Percentiles rank a stretch among this genome's conserved stretches.
Conservation (phyloP, 345 rosid species). For the Euclidium syriacum region DNA sequence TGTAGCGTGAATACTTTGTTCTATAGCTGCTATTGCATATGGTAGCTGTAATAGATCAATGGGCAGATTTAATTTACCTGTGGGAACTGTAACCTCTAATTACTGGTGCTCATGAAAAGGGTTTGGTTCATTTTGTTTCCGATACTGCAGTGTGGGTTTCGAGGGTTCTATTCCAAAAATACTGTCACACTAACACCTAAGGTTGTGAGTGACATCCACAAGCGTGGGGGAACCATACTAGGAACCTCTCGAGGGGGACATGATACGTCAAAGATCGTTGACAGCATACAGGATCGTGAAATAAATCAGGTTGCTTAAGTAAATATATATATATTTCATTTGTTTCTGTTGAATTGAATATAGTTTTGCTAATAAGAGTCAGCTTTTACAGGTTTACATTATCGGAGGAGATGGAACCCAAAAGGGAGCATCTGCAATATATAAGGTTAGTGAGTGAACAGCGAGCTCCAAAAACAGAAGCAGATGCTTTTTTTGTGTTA, state of each 20-base stretch:
- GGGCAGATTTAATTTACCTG: neutral
- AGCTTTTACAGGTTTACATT: constrained; percentile 54
- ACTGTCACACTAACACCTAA: constrained; percentile 59
- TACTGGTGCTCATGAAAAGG: neutral
- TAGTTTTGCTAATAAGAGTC: neutral
- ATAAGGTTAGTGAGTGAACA: constrained; percentile 42
- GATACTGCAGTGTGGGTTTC: constrained; percentile 73
- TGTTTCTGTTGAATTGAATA: neutral
- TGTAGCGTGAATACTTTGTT: neutral
- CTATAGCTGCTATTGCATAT: neutral
- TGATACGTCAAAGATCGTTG: constrained; percentile 72
- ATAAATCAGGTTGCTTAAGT: constrained; percentile 64
- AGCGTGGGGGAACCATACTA: constrained; percentile 84
- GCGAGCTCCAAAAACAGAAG: neutral
- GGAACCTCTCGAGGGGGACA: constrained; percentile 90
- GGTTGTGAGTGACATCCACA: constrained; percentile 77
- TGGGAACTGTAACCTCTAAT: neutral
- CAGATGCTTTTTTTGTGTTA: neutral
- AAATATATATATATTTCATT: neutral
- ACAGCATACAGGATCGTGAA: constrained; percentile 87
- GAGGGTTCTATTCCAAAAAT: constrained; percentile 80
- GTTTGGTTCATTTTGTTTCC: neutral
- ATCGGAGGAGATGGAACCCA: constrained; percentile 90
- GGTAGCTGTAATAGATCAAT: neutral
- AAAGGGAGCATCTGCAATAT: constrained; percentile 63